Conservation (phyloP, 148 eudicot species). For the Dysphania ambrosioides region DNA sequence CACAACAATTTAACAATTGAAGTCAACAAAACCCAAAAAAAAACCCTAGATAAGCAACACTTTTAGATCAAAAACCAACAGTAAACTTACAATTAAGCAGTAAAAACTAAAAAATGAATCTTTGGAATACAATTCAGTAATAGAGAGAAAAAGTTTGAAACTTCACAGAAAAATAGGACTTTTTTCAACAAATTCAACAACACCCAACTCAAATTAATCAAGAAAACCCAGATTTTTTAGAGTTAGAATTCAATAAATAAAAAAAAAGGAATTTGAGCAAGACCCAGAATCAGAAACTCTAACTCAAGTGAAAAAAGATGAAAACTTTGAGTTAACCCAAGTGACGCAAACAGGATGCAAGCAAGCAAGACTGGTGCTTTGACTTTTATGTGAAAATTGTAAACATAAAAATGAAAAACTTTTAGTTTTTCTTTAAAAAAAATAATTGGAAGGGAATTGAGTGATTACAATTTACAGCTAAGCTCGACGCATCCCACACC, state of each 20-base stretch:
- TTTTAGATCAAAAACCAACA: conserved; percentile 26
- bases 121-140: conserved; percentile 19
- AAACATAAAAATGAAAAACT: too few species aligned
- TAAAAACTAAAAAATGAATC: too few species aligned
- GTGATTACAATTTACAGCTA: conserved; percentile 32
- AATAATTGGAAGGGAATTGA: background rate
- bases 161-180: background rate
- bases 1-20: too few species aligned
- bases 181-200: background rate
- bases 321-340: conserved; percentile 6
- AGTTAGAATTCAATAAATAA: conserved; percentile 2
- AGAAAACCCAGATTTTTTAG: conserved; percentile 22
- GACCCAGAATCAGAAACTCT: conserved; percentile 21
- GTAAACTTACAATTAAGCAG: too few species aligned
- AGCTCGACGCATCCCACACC: conserved; percentile 18
- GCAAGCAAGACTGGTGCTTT: conserved; percentile 17
- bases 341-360: conserved; percentile 9
- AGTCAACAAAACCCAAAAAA: conserved; percentile 19
- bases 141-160: background rate
- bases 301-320: conserved; percentile 3
- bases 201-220: background rate
- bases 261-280: conserved; percentile 4
- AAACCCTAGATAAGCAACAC: conserved; percentile 15
- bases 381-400: conserved; percentile 28
- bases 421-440: too few species aligned